These are phyloP conservation scores for Pichia cactophila DNA, from an alignment of 1,139 yeast genomes.

Conservation along the genomic window DNA sequence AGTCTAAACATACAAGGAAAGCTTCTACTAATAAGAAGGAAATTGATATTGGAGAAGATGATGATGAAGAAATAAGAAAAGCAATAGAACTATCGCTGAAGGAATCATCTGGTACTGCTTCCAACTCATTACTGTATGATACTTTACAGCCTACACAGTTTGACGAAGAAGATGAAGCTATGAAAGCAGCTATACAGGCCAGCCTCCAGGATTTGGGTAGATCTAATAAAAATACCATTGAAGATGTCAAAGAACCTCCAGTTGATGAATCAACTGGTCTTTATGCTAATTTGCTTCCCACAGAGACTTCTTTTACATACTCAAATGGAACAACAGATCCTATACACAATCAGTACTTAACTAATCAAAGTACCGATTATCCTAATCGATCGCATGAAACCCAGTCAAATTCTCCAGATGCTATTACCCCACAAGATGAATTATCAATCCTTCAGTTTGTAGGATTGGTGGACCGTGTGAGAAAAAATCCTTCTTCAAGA, in stretches of 20 bases:
- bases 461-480: slow-evolving; percentile 51
- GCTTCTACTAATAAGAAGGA: background rate
- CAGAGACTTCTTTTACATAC: background rate
- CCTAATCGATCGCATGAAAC: background rate
- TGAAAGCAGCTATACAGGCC: slow-evolving; percentile 95
- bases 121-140: background rate
- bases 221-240: slow-evolving; percentile 28
- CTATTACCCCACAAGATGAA: slow-evolving; percentile 42
- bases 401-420: background rate
- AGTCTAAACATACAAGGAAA: slow-evolving; percentile 1
- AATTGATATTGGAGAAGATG: slow-evolving; percentile 20
- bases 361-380: background rate
- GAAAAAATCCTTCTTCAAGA: slow-evolving; percentile 40
- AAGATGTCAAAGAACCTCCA: slow-evolving; percentile 10
- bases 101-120: slow-evolving; percentile 31
- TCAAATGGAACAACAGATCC: background rate
- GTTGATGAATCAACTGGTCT: slow-evolving; percentile 17
- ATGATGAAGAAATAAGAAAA: slow-evolving; percentile 68
- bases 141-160: background rate
- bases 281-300: slow-evolving; percentile 20
- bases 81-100: slow-evolving; percentile 76
- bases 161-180: slow-evolving; percentile 79
- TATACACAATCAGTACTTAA: background rate
- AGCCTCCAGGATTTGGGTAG: slow-evolving; percentile 58
- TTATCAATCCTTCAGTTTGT: slow-evolving; percentile 65